Conservation (phyloP, 805 yeast species). For the Saturnispora halmiae region DNA sequence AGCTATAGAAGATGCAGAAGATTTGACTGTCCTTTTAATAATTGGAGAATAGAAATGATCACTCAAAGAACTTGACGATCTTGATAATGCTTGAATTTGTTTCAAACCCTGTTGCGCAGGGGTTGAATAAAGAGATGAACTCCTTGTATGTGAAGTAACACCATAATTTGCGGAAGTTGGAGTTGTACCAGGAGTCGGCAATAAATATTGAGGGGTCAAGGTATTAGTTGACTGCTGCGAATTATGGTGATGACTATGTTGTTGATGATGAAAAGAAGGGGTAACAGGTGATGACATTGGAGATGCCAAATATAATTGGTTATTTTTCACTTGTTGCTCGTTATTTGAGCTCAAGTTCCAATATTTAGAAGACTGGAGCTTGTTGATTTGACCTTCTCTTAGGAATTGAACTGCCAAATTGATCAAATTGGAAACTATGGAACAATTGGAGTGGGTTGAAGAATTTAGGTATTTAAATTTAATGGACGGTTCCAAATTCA, state of each 20-base stretch:
- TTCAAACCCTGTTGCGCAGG: slow-evolving; percentile 5
- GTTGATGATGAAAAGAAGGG: slow-evolving; percentile 16
- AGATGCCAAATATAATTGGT: slow-evolving; percentile 18
- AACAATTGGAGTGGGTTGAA: slow-evolving; percentile 12
- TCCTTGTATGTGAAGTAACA: neutral
- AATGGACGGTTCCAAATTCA: slow-evolving; percentile 21
- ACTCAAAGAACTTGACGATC: slow-evolving; percentile 6
- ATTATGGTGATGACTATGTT: slow-evolving; percentile 18
- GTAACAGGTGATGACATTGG: slow-evolving; percentile 27
- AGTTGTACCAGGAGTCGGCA: slow-evolving; percentile 29
- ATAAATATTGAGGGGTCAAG: slow-evolving; percentile 6
- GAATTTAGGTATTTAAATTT: slow-evolving; percentile 21
- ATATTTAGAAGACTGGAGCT: slow-evolving; percentile 6
- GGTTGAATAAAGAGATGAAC: slow-evolving; percentile 2
- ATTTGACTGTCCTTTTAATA: slow-evolving; percentile 1
- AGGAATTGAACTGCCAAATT: slow-evolving; percentile 21
- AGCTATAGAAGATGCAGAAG: neutral
- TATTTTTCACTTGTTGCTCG: slow-evolving; percentile 5
- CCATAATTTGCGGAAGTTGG: slow-evolving; percentile 16
- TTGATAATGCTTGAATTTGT: slow-evolving; percentile 4
- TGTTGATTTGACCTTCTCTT: slow-evolving; percentile 19
- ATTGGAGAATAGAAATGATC: slow-evolving; percentile 1
- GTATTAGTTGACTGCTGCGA: neutral
- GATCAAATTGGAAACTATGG: slow-evolving; percentile 21
- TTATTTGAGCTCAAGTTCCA: neutral